Evolutionary conservation across 2,329 filamentous ascomycete genomes (phyloP).

Genomic region (Cladosporium colombiae): DNA sequence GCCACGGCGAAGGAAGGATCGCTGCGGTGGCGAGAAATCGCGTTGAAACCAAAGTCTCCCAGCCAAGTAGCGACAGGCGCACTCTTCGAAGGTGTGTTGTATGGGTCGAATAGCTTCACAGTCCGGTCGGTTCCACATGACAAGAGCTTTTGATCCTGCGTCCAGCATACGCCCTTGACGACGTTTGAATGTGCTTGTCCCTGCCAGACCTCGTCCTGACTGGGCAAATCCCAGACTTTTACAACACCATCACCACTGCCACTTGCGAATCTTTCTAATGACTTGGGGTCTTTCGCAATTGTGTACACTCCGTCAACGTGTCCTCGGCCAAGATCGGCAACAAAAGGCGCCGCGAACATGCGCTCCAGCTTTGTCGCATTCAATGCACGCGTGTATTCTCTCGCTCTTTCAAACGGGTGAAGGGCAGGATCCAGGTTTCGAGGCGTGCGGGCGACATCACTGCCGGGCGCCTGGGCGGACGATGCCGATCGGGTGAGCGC

Average conservation of each 20-base stretch:
- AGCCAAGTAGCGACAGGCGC: slow-evolving; percentile 83
- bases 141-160: slow-evolving; percentile 77
- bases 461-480: slow-evolving; percentile 67
- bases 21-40: slow-evolving; percentile 77
- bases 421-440: slow-evolving; percentile 79
- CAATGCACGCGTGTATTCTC: slow-evolving; percentile 77
- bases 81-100: slow-evolving; percentile 67
- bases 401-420: slow-evolving; percentile 86
- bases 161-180: slow-evolving; percentile 90
- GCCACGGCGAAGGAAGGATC: slow-evolving; percentile 75
- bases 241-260: slow-evolving; percentile 90
- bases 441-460: slow-evolving; percentile 64
- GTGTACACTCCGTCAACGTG: slow-evolving; percentile 79
- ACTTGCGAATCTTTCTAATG: slow-evolving; percentile 61
- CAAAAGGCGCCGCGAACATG: slow-evolving; percentile 83
- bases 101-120: slow-evolving; percentile 90
- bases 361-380: slow-evolving; percentile 91
- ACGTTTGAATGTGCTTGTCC: slow-evolving; percentile 87
- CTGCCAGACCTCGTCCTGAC: slow-evolving; percentile 72
- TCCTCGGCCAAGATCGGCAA: slow-evolving; percentile 82
- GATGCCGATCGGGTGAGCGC: slow-evolving; percentile 66
- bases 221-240: slow-evolving; percentile 86
- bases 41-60: slow-evolving; percentile 78
- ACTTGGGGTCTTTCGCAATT: slow-evolving; percentile 51
- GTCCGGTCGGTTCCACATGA: slow-evolving; percentile 85